Conservation (phyloP, 2,329 filamentous ascomycete species). For the Trichoderma hamatum region DNA sequence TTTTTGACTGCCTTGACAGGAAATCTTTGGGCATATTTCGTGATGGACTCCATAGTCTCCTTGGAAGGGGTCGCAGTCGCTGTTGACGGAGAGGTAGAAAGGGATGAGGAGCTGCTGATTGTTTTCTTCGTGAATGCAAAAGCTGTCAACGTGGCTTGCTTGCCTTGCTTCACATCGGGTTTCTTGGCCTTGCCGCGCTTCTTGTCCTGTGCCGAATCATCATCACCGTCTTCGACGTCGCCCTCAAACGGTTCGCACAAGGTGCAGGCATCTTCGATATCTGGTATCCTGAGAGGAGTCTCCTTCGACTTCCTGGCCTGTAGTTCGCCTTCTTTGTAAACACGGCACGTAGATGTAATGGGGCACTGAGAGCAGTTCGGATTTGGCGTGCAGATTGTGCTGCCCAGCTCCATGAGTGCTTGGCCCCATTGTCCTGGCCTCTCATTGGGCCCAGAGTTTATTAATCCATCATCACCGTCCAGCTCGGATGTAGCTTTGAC, state of each 20-base stretch:
- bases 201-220: slow-evolving; percentile 27
- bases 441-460: slow-evolving; percentile 45
- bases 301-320: slow-evolving; percentile 34
- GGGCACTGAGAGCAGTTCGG: slow-evolving; percentile 59
- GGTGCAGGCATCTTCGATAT: slow-evolving; percentile 56
- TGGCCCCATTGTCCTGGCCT: slow-evolving; percentile 65
- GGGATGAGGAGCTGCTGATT: not conserved
- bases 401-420: slow-evolving; percentile 67
- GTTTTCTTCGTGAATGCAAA: slow-evolving; percentile 41
- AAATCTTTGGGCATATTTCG: slow-evolving; percentile 53
- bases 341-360: slow-evolving; percentile 54
- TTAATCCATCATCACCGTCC: slow-evolving; percentile 37
- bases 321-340: slow-evolving; percentile 51
- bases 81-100: not conserved
- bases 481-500: slow-evolving; percentile 52
- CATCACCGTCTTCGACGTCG: slow-evolving; percentile 32
- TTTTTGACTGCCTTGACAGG: slow-evolving; percentile 57
- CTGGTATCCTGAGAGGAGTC: slow-evolving; percentile 32
- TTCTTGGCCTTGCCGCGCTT: slow-evolving; percentile 22
- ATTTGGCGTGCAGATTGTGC: slow-evolving; percentile 62
- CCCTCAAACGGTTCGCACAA: slow-evolving; percentile 54
- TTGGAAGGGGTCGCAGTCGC: slow-evolving; percentile 8
- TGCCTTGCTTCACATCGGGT: slow-evolving; percentile 31
- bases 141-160: slow-evolving; percentile 40
- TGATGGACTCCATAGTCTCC: slow-evolving; percentile 41